Percentiles rank a stretch among this genome's conserved stretches.
These are phyloP conservation scores for Middelhovenomyces tepae DNA, from an alignment of 805 yeast genomes.

Conservation along the genomic window DNA sequence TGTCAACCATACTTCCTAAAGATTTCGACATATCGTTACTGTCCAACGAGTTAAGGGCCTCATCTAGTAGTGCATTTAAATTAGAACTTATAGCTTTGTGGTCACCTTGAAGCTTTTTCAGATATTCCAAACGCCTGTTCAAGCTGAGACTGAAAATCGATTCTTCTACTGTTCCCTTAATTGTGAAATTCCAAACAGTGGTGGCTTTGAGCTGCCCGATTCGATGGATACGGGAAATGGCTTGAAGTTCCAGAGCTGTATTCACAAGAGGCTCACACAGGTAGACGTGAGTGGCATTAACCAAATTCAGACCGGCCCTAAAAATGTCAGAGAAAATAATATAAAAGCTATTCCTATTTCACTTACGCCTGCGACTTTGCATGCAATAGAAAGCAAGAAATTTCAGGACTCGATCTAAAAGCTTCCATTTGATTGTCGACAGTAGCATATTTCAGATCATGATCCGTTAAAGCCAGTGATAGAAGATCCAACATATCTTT, in stretches of 20 bases:
- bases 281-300: constrained; percentile 88
- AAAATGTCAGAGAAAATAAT: constrained; percentile 4
- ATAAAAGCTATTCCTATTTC: background rate
- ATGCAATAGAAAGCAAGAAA: constrained; percentile 80
- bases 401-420: constrained; percentile 49
- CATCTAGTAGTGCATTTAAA: constrained; percentile 9
- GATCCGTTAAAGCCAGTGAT: constrained; percentile 53
- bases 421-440: constrained; percentile 42
- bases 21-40: constrained; percentile 47
- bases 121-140: constrained; percentile 39
- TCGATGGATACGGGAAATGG: constrained; percentile 83
- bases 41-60: constrained; percentile 35
- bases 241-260: constrained; percentile 81
- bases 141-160: constrained; percentile 66
- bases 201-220: constrained; percentile 82
- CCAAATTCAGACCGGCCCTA: constrained; percentile 71
- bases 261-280: constrained; percentile 89
- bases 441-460: constrained; percentile 50
- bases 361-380: constrained; percentile 69
- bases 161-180: constrained; percentile 81
- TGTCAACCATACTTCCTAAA: constrained; percentile 41
- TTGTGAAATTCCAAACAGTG: constrained; percentile 86
- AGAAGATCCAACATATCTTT: constrained; percentile 59
- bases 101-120: constrained; percentile 6
- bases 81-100: background rate